phyloP scores from a whole-genome alignment of 2,329 filamentous ascomycete genomes.

The Fusarium hostae region DNA sequence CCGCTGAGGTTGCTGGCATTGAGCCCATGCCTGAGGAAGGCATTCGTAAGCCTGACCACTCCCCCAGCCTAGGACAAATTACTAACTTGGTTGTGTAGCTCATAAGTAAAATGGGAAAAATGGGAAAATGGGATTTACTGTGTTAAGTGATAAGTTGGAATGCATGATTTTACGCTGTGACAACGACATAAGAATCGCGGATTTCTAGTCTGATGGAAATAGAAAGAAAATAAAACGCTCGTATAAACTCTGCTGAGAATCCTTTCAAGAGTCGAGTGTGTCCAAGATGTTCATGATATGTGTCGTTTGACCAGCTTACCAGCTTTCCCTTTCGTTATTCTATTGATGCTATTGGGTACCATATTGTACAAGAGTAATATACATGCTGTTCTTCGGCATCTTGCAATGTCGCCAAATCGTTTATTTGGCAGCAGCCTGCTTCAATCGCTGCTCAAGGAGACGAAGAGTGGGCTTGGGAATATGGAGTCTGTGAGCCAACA shows the following conservation, averaged over 20 bases:
- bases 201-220: conserved; percentile 17
- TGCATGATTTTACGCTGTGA: conserved; percentile 44
- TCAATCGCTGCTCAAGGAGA: conserved; percentile 65
- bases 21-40: conserved; percentile 44
- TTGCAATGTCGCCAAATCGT: conserved; percentile 27
- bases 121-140: background rate
- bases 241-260: conserved; percentile 22
- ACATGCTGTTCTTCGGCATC: conserved; percentile 29
- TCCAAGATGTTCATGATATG: conserved; percentile 15
- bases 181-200: conserved; percentile 11
- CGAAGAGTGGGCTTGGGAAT: conserved; percentile 73
- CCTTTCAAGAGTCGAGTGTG: conserved; percentile 34
- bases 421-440: conserved; percentile 42
- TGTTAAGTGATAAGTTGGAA: conserved; percentile 10
- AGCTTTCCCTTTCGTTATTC: conserved; percentile 19
- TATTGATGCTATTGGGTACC: conserved; percentile 33
- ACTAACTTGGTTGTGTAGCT: conserved; percentile 32
- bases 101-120: conserved; percentile 41
- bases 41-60: conserved; percentile 38
- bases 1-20: conserved; percentile 44
- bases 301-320: conserved; percentile 10
- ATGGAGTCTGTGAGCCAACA: conserved; percentile 82
- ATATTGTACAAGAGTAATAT: conserved; percentile 43
- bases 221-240: conserved; percentile 28
- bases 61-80: background rate